These are phyloP conservation scores for Senna tora DNA, from an alignment of 306 rosid species.

Conservation along the genomic window DNA sequence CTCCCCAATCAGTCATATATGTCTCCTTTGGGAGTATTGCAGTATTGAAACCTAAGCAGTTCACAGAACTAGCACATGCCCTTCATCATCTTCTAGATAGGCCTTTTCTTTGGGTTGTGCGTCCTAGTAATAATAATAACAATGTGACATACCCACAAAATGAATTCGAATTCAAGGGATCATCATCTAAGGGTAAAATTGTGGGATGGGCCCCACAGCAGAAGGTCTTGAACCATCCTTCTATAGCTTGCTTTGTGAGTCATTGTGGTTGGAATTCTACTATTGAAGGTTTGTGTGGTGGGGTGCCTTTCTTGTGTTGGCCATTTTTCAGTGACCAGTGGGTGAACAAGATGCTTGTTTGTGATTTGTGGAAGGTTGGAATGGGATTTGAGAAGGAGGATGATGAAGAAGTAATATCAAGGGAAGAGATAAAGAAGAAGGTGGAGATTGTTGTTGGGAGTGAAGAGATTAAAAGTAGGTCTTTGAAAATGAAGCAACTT, in stretches of 20 bases:
- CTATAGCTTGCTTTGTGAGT: conserved; percentile 45
- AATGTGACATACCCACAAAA: conserved; percentile 2
- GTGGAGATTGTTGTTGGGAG: conserved; percentile 30
- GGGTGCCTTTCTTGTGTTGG: conserved; percentile 31
- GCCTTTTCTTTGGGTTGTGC: conserved; percentile 37
- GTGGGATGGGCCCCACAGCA: conserved; percentile 42
- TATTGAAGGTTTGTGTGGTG: conserved; percentile 36
- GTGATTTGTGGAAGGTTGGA: conserved; percentile 30
- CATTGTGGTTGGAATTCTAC: conserved; percentile 54
- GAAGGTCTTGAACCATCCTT: conserved; percentile 38
- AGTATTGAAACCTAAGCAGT: conserved; percentile 4
- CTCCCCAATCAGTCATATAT: conserved; percentile 18
- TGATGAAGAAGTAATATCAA: conserved; percentile 16
- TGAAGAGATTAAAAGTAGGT: conserved; percentile 28
- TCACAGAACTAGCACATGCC: conserved; percentile 24
- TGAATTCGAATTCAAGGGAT: conserved; percentile 25
- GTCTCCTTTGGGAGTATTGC: conserved; percentile 29
- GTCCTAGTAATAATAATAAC: neutral
- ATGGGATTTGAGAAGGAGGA: conserved; percentile 15
- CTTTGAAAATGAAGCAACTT: conserved; percentile 7
- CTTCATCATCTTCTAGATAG: conserved; percentile 15
- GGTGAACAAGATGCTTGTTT: neutral
- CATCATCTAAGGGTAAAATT: conserved; percentile 23
- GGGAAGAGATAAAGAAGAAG: conserved; percentile 34
- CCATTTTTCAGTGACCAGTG: neutral